Evolutionary conservation across 805 yeast genomes (phyloP).

Genomic region (Ogataea siamensis): DNA sequence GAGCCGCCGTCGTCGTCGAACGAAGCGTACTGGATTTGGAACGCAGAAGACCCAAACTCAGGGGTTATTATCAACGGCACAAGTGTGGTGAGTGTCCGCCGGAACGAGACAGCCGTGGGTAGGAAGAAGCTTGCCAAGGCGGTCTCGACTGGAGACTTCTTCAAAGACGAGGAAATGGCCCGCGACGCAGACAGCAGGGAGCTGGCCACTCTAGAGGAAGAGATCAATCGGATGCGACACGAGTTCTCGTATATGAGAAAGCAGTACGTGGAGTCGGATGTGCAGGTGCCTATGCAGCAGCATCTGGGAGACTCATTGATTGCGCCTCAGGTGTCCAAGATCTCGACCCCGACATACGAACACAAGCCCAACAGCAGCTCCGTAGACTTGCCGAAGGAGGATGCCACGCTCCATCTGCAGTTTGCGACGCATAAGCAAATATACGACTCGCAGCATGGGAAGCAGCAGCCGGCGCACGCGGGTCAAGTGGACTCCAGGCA

Average conservation of each 20-base stretch:
- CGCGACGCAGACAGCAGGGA: conserved; percentile 18
- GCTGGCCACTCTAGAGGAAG: conserved; percentile 5
- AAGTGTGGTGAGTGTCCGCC: background rate
- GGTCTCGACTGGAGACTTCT: conserved; percentile 13
- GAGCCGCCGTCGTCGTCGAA: conserved; percentile 3
- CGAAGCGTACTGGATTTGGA: conserved; percentile 2
- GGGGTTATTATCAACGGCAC: conserved; percentile 3
- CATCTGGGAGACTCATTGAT: background rate
- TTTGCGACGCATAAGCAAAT: conserved; percentile 26
- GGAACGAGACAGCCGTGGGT: background rate
- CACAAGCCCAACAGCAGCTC: background rate
- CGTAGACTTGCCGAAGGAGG: conserved; percentile 3
- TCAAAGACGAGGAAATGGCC: conserved; percentile 20
- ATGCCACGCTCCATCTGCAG: conserved; percentile 16
- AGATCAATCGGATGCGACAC: conserved; percentile 9
- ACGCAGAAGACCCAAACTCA: background rate
- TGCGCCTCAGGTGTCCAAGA: background rate
- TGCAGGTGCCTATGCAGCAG: background rate
- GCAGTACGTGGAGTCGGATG: conserved; percentile 1
- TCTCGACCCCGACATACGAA: background rate
- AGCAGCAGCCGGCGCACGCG: background rate
- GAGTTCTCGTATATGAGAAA: conserved; percentile 8
- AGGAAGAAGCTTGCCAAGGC: background rate
- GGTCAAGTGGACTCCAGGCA: no score
- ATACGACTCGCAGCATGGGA: background rate